phyloP scores from a whole-genome alignment of 2,329 filamentous ascomycete genomes.

The Alternaria atra region DNA sequence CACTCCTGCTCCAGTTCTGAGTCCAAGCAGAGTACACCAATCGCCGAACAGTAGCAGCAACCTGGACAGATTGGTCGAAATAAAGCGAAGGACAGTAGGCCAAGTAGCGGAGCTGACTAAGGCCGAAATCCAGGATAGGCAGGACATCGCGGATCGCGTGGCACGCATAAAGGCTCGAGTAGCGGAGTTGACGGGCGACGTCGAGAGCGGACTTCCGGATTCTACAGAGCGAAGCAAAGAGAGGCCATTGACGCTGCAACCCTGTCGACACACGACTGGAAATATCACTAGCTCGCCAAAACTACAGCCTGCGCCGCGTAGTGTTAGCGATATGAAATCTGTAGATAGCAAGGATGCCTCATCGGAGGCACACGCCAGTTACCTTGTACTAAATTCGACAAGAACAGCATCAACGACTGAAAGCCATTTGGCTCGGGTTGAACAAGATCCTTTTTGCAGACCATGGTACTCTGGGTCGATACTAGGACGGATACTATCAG shows the following conservation, averaged over 20 bases:
- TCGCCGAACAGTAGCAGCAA: background rate
- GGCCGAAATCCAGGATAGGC: background rate
- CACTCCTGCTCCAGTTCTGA: background rate
- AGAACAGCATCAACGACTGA: background rate
- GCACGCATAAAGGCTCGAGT: background rate
- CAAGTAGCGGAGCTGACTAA: background rate
- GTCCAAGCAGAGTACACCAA: background rate
- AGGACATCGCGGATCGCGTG: background rate
- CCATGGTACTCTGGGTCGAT: background rate
- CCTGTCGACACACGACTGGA: background rate
- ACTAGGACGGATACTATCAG: background rate
- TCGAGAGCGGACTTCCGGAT: background rate
- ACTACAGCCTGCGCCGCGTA: background rate
- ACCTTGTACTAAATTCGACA: fast-evolving
- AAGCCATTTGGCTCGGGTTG: background rate
- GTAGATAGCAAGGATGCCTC: background rate
- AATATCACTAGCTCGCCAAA: background rate
- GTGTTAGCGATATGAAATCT: background rate
- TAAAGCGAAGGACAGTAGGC: background rate
- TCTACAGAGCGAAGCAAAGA: background rate
- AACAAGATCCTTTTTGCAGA: background rate
- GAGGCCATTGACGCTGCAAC: background rate
- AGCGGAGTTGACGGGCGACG: background rate
- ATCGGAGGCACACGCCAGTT: background rate
- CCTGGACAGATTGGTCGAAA: background rate